Conservation (phyloP, 2,329 filamentous ascomycete species). For the Huntiella abstrusa region DNA sequence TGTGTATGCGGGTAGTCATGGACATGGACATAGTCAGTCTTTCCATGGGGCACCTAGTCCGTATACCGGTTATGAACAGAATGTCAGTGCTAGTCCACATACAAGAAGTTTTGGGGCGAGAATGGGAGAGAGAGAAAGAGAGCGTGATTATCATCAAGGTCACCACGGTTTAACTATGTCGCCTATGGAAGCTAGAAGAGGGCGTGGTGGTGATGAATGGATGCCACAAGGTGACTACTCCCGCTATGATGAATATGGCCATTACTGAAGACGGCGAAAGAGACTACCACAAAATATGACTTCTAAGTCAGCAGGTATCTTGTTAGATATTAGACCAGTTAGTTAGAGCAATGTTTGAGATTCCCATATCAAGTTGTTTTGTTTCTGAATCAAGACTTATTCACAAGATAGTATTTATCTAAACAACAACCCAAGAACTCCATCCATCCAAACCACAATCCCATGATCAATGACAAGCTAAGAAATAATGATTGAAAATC, state of each 20-base stretch:
- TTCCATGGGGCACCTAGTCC: not conserved
- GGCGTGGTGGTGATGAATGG: no score
- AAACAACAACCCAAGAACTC: not conserved
- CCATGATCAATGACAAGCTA: not conserved
- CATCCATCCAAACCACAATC: not conserved
- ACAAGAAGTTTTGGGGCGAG: not conserved
- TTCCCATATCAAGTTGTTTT: no score
- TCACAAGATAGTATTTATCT: not conserved
- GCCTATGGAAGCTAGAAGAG: not conserved
- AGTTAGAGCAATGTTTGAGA: no score
- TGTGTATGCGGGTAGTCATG: not conserved
- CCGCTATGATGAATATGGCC: no score
- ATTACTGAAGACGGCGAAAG: not conserved
- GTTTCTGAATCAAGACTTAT: not conserved
- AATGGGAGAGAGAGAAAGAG: conserved; percentile 1
- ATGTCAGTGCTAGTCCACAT: not conserved
- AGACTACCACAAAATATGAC: no score
- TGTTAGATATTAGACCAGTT: no score
- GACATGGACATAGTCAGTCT: conserved; percentile 5
- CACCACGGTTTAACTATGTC: not conserved
- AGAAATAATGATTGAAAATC: conserved; percentile 2
- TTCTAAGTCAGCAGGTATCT: no score
- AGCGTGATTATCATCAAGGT: not conserved
- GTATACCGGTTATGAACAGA: conserved; percentile 1
- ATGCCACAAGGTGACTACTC: no score